Percentiles rank a stretch among this genome's conserved stretches.
These are phyloP conservation scores for Melanopsichium pennsylvanicum DNA, from an alignment of 1,284 basidiomycete species.

Conservation along the genomic window DNA sequence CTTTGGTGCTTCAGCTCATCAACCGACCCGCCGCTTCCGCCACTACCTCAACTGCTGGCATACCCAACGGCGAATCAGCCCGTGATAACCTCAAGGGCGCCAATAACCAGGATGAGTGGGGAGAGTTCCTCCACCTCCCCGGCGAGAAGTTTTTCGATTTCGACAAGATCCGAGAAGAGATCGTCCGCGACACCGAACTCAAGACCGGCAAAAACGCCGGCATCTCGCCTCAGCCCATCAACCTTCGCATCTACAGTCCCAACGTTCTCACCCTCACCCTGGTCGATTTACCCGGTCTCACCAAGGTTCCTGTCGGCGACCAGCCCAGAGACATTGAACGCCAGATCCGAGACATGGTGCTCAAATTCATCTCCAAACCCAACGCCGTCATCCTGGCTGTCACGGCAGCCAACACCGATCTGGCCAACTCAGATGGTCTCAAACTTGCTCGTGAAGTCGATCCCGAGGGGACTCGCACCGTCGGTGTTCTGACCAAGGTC, in stretches of 20 bases:
- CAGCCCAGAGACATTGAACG: conserved; percentile 87
- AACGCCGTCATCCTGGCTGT: conserved; percentile 97
- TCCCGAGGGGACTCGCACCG: conserved; percentile 91
- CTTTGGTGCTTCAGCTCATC: conserved; percentile 92
- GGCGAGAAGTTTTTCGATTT: conserved; percentile 97
- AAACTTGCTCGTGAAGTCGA: conserved; percentile 95
- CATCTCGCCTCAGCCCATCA: conserved; percentile 92
- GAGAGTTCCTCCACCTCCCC: conserved; percentile 93
- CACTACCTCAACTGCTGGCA: conserved; percentile 23
- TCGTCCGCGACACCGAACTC: conserved; percentile 95
- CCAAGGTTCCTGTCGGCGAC: conserved; percentile 75
- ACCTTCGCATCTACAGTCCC: conserved; percentile 91
- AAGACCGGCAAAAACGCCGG: conserved; percentile 99
- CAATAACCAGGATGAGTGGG: conserved; percentile 76
- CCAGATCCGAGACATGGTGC: conserved; percentile 90
- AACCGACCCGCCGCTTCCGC: conserved; percentile 70
- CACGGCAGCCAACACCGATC: conserved; percentile 94
- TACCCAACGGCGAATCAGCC: conserved; percentile 14
- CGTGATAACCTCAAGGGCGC: too few species aligned
- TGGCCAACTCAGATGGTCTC: conserved; percentile 96
- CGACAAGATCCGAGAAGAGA: conserved; percentile 90
- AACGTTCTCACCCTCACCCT: conserved; percentile 95
- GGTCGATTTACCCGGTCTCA: conserved; percentile 93
- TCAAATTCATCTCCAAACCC: conserved; percentile 95
- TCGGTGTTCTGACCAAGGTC: conserved; percentile 94